Evolutionary conservation across 805 yeast genomes (phyloP).

Genomic region (Candida parachauliodes): DNA sequence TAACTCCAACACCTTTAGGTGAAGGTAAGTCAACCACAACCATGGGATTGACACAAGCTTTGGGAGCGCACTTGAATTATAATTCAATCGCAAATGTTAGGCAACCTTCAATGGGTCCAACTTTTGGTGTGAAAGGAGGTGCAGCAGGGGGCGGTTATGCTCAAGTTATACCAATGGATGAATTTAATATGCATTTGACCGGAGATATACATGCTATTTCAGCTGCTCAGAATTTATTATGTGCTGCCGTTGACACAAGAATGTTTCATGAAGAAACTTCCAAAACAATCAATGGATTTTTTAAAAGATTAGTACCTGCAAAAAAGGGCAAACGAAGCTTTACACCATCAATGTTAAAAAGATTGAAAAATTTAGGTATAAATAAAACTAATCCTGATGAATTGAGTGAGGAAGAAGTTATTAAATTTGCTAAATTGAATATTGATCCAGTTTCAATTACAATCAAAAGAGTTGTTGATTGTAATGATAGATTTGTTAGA

Average conservation of each 20-base stretch:
- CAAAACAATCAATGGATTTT: slow-evolving; percentile 70
- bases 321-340: slow-evolving; percentile 78
- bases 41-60: slow-evolving; percentile 93
- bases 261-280: slow-evolving; percentile 93
- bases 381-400: slow-evolving; percentile 74
- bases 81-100: slow-evolving; percentile 91
- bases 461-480: slow-evolving; percentile 90
- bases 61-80: slow-evolving; percentile 83
- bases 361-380: slow-evolving; percentile 81
- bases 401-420: slow-evolving; percentile 72
- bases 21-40: slow-evolving; percentile 98
- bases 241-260: slow-evolving; percentile 96
- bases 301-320: slow-evolving; percentile 80
- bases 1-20: slow-evolving; percentile 97
- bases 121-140: slow-evolving; percentile 98
- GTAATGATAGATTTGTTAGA: slow-evolving; percentile 88
- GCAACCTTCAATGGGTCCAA: slow-evolving; percentile 98
- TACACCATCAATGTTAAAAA: slow-evolving; percentile 71
- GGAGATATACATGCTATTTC: slow-evolving; percentile 97
- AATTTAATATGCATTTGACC: slow-evolving; percentile 94
- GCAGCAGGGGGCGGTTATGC: slow-evolving; percentile 99
- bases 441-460: slow-evolving; percentile 89
- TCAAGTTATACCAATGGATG: slow-evolving; percentile 98
- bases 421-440: slow-evolving; percentile 74
- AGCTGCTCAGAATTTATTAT: slow-evolving; percentile 87